Evolutionary conservation across 257 asterid genomes (phyloP), one percentile per base, ranked within the genome.

Genomic region (Petunia axillaris): DNA sequence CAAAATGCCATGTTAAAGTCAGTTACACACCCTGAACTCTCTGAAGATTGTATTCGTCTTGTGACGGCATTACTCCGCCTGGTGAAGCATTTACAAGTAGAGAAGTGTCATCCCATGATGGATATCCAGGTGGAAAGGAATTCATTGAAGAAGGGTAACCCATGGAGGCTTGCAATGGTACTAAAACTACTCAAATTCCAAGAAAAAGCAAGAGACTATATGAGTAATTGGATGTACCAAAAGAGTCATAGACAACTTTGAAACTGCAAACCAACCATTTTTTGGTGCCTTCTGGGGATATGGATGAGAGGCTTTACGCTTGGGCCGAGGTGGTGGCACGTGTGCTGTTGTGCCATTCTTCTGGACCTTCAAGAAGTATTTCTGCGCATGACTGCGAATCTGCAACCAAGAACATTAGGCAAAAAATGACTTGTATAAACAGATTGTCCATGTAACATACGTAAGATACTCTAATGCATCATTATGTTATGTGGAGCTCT

Each of bases 361-460:
- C 77, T 95, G 98, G 81, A 95, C 97, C 90, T 95, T 95, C 73
- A 93, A 83, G 86, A 95, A 93, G 89, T 95, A 95, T 82, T 95
- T 95, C 80, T 95, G 99, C 13, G 99, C 99, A 87, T 95, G 99
- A 87, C 99, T 95, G 73, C 99, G 91, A 43, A 95, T 95, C 99
- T 95, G 93, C 15, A 80, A 48, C 44, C 62, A 14, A 48, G 2
- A 71, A 70, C 5, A 71, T 71, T 71, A 71, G 13, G 7, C 13
- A 48, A 71, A 48, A 48, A 71, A 48, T 50, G 44, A 25, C 52
- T 3, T 0, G 6, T 35, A 71, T 11, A 10, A 35, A 41, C 15
- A 67, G 38, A 67, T 67, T 41, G 6, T 67, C 54, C 75, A 41
- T 41, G 75, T 67, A 41, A n/a, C 75, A 67, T 67, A 67, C 25